Percentiles rank a stretch among this genome's conserved stretches.
These are phyloP conservation scores for Circinella minor DNA, from an alignment of 371 early-diverging fungal genomes.

Conservation along the genomic window DNA sequence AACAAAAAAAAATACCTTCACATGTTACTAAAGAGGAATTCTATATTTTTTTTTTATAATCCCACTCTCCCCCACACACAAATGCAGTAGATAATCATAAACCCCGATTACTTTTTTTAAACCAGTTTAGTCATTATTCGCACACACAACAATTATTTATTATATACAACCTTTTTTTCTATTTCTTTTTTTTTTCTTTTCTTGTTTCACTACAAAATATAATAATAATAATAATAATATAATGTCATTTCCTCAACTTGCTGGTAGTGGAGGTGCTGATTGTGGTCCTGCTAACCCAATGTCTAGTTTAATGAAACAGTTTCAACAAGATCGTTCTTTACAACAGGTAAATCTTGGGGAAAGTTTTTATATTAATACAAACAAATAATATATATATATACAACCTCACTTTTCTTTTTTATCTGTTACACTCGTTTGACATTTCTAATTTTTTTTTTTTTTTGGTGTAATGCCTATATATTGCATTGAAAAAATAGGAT, in stretches of 20 bases:
- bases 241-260: conserved; percentile 26
- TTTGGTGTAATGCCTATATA: background rate
- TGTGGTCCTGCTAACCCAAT: conserved; percentile 83
- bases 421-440: too few relatives aligned
- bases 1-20: too few relatives aligned
- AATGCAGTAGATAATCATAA: too few relatives aligned
- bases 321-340: conserved; percentile 76
- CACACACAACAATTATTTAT: too few relatives aligned
- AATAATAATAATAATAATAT: background rate
- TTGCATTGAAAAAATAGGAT: conserved; percentile 47
- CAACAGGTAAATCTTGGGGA: conserved; percentile 69
- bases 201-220: background rate
- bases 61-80: too few relatives aligned
- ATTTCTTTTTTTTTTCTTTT: background rate
- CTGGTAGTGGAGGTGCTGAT: conserved; percentile 59
- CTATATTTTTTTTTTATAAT: too few relatives aligned
- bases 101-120: too few relatives aligned
- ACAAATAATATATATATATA: background rate
- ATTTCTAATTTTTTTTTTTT: too few relatives aligned
- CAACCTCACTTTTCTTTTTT: background rate
- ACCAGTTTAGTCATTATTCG: too few relatives aligned
- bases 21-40: too few relatives aligned
- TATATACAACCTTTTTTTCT: background rate
- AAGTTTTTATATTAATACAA: background rate
- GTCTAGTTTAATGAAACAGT: conserved; percentile 77